Conservation (phyloP, 2,329 filamentous ascomycete genomes). For the Fusarium nelsonii region DNA sequence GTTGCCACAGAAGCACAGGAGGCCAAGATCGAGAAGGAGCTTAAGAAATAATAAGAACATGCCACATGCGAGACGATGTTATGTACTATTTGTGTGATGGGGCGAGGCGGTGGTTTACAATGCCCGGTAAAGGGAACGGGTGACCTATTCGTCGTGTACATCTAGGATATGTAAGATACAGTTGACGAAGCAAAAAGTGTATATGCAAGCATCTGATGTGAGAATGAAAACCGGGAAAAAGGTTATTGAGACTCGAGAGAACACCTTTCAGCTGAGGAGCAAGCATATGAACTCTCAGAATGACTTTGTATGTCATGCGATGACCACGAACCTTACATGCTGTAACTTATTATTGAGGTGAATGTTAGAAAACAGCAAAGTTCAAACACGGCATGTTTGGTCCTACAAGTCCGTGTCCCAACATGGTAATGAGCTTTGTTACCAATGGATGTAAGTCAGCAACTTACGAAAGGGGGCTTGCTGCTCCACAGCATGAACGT, state of each 20-base stretch:
- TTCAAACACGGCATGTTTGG: neutral
- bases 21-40: slow-evolving; percentile 42
- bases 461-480: slow-evolving; percentile 12
- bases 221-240: too few relatives aligned
- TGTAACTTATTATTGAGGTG: neutral
- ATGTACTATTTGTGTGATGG: slow-evolving; percentile 31
- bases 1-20: slow-evolving; percentile 28
- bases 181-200: slow-evolving; percentile 27
- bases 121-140: slow-evolving; percentile 8
- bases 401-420: neutral
- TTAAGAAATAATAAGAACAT: slow-evolving; percentile 33
- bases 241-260: too few relatives aligned
- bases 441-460: slow-evolving; percentile 11
- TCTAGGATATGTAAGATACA: slow-evolving; percentile 48
- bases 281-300: slow-evolving; percentile 5
- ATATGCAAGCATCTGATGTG: slow-evolving; percentile 12
- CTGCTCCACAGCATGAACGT: slow-evolving; percentile 12
- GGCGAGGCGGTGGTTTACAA: slow-evolving; percentile 5
- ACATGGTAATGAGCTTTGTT: neutral
- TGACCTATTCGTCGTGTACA: slow-evolving; percentile 43
- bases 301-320: neutral
- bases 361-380: neutral
- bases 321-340: neutral
- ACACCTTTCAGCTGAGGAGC: too few relatives aligned
- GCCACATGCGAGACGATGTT: slow-evolving; percentile 9